Evolutionary conservation across 768 basidiomycete genomes (phyloP).

Genomic region (Neoboletus magnificus): DNA sequence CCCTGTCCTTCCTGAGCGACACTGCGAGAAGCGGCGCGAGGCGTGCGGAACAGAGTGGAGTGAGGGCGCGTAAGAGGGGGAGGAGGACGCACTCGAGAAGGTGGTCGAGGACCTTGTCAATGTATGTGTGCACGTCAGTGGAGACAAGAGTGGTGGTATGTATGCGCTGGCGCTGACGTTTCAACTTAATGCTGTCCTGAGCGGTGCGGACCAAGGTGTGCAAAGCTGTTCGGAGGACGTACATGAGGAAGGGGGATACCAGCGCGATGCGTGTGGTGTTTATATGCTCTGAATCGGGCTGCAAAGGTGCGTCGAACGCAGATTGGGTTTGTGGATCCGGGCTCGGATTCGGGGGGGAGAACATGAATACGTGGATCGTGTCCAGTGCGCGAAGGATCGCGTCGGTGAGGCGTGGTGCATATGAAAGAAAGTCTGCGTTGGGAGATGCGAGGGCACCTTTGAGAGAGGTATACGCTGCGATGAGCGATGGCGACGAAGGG

Average conservation of each 20-base stretch:
- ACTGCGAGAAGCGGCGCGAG: conserved; percentile 9
- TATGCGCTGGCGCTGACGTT: conserved; percentile 7
- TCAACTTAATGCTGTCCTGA: conserved; percentile 11
- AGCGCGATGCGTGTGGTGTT: conserved; percentile 19
- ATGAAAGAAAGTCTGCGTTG: not conserved
- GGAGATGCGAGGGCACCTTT: conserved; percentile 13
- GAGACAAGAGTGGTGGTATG: not conserved
- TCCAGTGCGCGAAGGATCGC: conserved; percentile 21
- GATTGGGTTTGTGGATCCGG: not conserved
- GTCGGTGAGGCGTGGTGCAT: conserved; percentile 14
- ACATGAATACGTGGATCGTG: conserved; percentile 18
- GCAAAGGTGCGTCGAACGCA: not conserved
- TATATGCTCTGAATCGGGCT: conserved; percentile 8
- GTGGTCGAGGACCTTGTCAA: conserved; percentile 15
- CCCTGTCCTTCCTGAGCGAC: conserved; percentile 5
- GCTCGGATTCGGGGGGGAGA: conserved; percentile 3
- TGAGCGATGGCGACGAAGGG: conserved; percentile 24
- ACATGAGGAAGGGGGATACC: conserved; percentile 23
- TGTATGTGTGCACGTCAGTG: not conserved
- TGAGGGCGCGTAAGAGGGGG: conserved; percentile 17
- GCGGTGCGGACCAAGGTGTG: conserved; percentile 11
- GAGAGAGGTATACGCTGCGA: conserved; percentile 21
- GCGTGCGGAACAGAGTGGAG: conserved; percentile 19
- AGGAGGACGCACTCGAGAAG: conserved; percentile 23
- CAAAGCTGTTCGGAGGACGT: conserved; percentile 20